A percentile compares a stretch with the other conserved stretches of the same genome.
Conservation (phyloP, 257 asterid genomes). For the Ehretia macrophylla region DNA sequence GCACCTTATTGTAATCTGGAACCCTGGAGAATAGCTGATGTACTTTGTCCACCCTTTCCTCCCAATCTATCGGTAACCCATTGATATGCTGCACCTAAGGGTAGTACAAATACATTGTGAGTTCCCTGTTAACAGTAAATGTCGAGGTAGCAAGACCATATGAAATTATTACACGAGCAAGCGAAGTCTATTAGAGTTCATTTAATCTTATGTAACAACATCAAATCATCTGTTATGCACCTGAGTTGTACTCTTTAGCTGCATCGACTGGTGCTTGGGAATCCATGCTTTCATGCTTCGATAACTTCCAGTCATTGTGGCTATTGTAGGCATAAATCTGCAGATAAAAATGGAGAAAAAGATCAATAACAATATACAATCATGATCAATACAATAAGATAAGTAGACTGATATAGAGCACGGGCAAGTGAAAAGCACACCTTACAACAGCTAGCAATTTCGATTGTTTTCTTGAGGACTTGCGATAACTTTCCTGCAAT, state of each 20-base stretch:
- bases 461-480: constrained; percentile 39
- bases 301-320: constrained; percentile 80
- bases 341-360: constrained; percentile 5
- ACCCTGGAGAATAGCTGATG: constrained; percentile 73
- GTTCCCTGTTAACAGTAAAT: not conserved
- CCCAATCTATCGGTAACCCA: constrained; percentile 79
- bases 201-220: not conserved
- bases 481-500: constrained; percentile 52
- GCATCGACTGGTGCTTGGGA: constrained; percentile 91
- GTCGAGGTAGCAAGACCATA: not conserved
- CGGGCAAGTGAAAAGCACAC: constrained; percentile 37
- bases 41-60: constrained; percentile 55
- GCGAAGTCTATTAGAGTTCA: not conserved
- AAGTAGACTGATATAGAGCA: not conserved
- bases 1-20: constrained; percentile 73
- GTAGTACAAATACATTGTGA: not conserved
- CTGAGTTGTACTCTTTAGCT: constrained; percentile 71
- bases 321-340: constrained; percentile 67
- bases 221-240: constrained; percentile 21
- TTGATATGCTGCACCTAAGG: constrained; percentile 60
- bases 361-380: not conserved
- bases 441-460: constrained; percentile 64
- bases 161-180: not conserved
- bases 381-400: not conserved
- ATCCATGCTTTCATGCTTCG: constrained; percentile 88